phyloP scores from a whole-genome alignment of 2,329 filamentous ascomycete genomes.

The Apiospora pterosperma region DNA sequence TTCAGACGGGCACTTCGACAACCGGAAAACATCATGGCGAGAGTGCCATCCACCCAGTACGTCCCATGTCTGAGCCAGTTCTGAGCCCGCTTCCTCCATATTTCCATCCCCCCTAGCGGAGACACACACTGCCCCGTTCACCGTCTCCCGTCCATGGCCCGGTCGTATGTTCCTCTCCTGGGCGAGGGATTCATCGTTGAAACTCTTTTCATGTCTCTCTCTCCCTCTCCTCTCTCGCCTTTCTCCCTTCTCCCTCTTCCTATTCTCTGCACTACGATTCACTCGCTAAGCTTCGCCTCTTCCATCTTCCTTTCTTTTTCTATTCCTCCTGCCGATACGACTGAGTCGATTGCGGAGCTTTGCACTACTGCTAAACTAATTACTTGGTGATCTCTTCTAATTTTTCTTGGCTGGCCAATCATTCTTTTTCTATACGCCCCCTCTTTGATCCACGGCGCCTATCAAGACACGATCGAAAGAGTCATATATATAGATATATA shows the following conservation, averaged over 20 bases:
- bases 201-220: not conserved
- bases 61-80: not conserved
- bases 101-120: not conserved
- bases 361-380: conserved; percentile 3
- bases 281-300: not conserved
- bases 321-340: not conserved
- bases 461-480: not conserved
- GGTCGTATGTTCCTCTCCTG: not conserved
- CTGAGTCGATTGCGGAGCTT: conserved; percentile 4
- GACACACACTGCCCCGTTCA: not conserved
- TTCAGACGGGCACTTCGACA: conserved; percentile 6
- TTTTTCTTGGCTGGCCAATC: conserved; percentile 7
- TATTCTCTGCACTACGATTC: not conserved
- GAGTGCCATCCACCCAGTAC: not conserved
- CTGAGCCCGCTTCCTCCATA: not conserved
- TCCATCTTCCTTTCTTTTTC: not conserved
- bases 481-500: too few relatives aligned
- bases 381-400: conserved; percentile 2
- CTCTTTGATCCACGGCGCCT: not conserved
- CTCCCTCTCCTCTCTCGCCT: not conserved
- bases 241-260: not conserved
- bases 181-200: not conserved
- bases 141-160: not conserved
- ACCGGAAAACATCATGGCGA: conserved; percentile 1
- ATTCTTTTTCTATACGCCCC: not conserved